Base-by-base conservation (phyloP, 1,139 yeast genomes). In the Wickerhamomyces sp. region DNA sequence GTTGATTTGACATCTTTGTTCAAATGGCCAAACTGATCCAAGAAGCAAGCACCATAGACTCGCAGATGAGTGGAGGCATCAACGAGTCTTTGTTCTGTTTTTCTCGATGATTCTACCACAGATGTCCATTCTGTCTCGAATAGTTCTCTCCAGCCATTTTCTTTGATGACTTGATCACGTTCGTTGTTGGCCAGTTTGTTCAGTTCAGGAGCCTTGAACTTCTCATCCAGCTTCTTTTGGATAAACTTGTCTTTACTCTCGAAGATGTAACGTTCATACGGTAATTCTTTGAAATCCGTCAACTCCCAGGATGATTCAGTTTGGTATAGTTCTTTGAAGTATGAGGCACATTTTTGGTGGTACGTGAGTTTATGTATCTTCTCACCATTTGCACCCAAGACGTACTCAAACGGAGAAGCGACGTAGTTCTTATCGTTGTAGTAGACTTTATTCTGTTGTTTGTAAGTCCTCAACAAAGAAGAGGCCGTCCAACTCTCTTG, bases 31-130 rank as follows among this genome's bases (percentile, higher is more conserved):
- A 18, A 42, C 26, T 58, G 51, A 20, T 61, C 57, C 25, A 66
- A 41, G 40, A 50, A 67, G 45, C 73, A 68, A 30, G 61, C 62
- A 33, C 66, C 66, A 44, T 61, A 67, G 14, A 65, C 60, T 39
- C 71, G 53, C 25, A 66, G 44, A 37, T 64, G 65, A 0, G 68
- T 44, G 12, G 64, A 41, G 30, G 54, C 55, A 37, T 66, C 66
- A 15, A 38, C 33, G 11, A 46, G 31, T 23, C 32, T 21, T 14
- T 32, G 32, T 28, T 46, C 51, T 3, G 46, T 44, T 5, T 20
- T 23, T 13, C 33, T 30, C 2, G 45, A 36, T 18, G 33, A 59
- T 49, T 38, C 42, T 13, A 33, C 36, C 5, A 23, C 33, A 28
- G 37, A n/a, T 16, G 34, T 26, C 34, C 40, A 46, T 20, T 41